These are phyloP conservation scores for Tulasnella sp. DNA, from an alignment of 768 basidiomycete species.

Conservation along the genomic window DNA sequence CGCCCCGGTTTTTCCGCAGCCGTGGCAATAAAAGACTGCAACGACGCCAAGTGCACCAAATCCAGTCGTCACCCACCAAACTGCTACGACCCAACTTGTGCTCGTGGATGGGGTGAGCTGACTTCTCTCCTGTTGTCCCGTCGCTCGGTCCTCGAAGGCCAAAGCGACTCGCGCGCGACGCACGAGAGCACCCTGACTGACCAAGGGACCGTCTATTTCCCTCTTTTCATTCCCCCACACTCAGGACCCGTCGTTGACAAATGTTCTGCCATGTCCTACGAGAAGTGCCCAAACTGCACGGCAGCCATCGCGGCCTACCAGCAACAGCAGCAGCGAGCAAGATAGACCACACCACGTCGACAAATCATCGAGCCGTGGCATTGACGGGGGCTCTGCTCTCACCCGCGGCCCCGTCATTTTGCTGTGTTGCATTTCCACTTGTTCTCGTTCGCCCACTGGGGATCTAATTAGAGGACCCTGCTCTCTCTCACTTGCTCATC, in stretches of 20 bases:
- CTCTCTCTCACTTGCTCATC: slow-evolving; percentile 4
- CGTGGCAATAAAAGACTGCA: slow-evolving; percentile 27
- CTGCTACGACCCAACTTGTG: slow-evolving; percentile 22
- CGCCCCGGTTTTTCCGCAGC: background rate
- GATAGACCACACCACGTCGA: background rate
- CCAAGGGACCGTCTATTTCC: background rate
- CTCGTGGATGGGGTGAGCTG: slow-evolving; percentile 9
- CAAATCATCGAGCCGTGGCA: too few relatives aligned
- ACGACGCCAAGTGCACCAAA: slow-evolving; percentile 7
- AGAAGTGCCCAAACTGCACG: slow-evolving; percentile 15
- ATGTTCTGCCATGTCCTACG: slow-evolving; percentile 20
- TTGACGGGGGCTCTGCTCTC: background rate
- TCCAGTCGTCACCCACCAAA: slow-evolving; percentile 25
- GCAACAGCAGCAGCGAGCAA: background rate
- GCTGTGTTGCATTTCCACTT: background rate
- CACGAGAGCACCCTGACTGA: slow-evolving; percentile 16
- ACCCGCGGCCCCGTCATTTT: background rate
- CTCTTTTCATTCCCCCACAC: background rate
- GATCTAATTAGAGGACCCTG: slow-evolving; percentile 12
- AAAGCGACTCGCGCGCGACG: background rate
- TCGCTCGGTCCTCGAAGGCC: background rate
- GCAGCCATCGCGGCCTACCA: slow-evolving; percentile 10
- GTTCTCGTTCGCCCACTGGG: slow-evolving; percentile 11
- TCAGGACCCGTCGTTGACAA: slow-evolving; percentile 27
- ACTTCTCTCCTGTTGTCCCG: background rate